Evolutionary conservation across 495 filamentous ascomycete species (phyloP), one percentile per base, ranked within the genome.

Genomic region (Podospora australis): DNA sequence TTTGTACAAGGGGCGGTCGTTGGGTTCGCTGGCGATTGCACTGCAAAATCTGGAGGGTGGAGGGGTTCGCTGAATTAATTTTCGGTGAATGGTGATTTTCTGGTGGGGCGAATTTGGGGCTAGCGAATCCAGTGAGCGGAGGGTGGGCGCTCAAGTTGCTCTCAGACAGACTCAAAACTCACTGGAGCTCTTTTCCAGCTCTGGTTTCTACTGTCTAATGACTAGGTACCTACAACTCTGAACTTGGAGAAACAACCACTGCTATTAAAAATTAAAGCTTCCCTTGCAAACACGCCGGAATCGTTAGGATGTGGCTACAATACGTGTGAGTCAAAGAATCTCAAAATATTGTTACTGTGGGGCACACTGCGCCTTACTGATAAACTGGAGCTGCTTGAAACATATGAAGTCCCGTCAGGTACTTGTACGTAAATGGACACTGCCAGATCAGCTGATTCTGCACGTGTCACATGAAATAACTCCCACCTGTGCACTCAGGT

Each of bases 81-180:
- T 63, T 58, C 52, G 46, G 52, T 58, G 61, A 52, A 60, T 48
- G 59, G 61, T 56, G 56, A 57, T 64, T 64, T 65, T 57, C 47
- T 62, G 59, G 62, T 62, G 62, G 59, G 59, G 59, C 48, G 46
- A 43, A 53, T 65, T 60, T 60, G 62, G 62, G 62, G 62, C 59
- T 59, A 57, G 54, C 48, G 56, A 53, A 39, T 44, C 19, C 40
- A 25, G 23, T 43, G 7, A 45, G 16, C 16, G 36, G n/a, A 36
- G 32, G n/a, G n/a, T n/a, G n/a, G n/a, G n/a, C n/a, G n/a, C 48
- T 45, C 24, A 26, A 44, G 26, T 16, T 32, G n/a, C 23, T 22
- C 46, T 39, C 22, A 26, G 32, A 28, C 34, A 24, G 39, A 45
- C 32, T 36, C 32, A 17, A 36, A 36, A 36, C 32, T 36, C 14